Evolutionary conservation across 257 asterid species (phyloP).

Genomic region (Solanum sejunctum): DNA sequence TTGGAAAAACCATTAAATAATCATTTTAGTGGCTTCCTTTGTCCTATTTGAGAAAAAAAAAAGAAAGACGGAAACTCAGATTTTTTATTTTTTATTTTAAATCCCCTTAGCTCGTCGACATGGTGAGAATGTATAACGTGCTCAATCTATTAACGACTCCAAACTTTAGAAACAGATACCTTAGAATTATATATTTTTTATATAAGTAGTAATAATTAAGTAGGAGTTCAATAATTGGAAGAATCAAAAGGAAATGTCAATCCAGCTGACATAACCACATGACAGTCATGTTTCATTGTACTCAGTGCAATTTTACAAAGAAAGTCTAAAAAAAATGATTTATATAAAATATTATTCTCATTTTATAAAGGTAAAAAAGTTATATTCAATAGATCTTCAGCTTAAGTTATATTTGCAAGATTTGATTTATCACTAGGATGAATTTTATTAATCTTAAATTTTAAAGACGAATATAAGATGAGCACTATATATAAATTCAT

Average conservation of each 20-base stretch:
- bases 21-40: not conserved
- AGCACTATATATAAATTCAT: not conserved
- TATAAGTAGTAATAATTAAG: not conserved
- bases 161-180: not conserved
- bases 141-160: not conserved
- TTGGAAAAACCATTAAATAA: not conserved
- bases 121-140: not conserved
- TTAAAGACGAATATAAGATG: not conserved
- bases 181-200: not conserved
- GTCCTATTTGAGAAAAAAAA: not conserved
- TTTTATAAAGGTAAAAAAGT: not conserved
- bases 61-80: not conserved
- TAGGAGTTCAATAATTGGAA: not conserved
- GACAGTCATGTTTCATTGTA: not conserved
- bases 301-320: not conserved
- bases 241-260: not conserved
- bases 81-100: not conserved
- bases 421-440: not conserved
- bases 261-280: conserved; percentile 4
- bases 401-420: not conserved
- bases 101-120: not conserved
- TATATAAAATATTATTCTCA: not conserved
- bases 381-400: not conserved
- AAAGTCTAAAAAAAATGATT: not conserved
- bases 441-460: not conserved